Evolutionary conservation across 164 flowering plant species (phyloP), one percentile per base, ranked within the genome.

Genomic region (Vitis rupestris): DNA sequence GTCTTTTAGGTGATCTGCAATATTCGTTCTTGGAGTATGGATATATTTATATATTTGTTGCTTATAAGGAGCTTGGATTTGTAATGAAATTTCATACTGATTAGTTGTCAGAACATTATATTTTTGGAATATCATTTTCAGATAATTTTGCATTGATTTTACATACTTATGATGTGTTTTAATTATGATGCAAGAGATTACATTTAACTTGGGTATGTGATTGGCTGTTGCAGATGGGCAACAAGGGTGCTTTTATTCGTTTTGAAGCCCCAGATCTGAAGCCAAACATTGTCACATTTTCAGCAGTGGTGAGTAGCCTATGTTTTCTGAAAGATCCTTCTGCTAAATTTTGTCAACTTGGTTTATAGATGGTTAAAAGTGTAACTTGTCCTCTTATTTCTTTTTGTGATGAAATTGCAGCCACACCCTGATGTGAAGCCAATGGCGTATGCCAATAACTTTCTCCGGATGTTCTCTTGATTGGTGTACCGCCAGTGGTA

Each of bases 361-460:
- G 3, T 30, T 23, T 47, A 37, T 37, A 60, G 0, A 11, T 50
- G 37, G 27, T 17, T 8, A 47, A 37, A 23, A 23, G 27, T 23
- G 2, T 23, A 23, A 23, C 27, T 23, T 23, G 27, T 23, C 27
- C 1, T 50, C 31, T 51, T 10, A 52, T 47, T 56, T 14, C 52
- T 15, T 61, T 14, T 19, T 67, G 3, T 4, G 53, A 51, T 74
- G 17, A 60, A 67, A 52, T 71, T 86, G 81, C 96, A 93, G 98
- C 86, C 89, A 16, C 99, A 93, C 75, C 98, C 99, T 37, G 91
- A 91, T 70, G 97, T 95, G 23, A 95, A 84, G 84, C 97, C 98
- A 54, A 95, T 95, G 98, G 99, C 97, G 61, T 95, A 93, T 82
- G 99, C 98, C 15, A 95, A 85, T 83, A 91, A 95, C 81, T 95